Conservation (phyloP, 106 monocot species). For the Dioscorea zingiberensis region DNA sequence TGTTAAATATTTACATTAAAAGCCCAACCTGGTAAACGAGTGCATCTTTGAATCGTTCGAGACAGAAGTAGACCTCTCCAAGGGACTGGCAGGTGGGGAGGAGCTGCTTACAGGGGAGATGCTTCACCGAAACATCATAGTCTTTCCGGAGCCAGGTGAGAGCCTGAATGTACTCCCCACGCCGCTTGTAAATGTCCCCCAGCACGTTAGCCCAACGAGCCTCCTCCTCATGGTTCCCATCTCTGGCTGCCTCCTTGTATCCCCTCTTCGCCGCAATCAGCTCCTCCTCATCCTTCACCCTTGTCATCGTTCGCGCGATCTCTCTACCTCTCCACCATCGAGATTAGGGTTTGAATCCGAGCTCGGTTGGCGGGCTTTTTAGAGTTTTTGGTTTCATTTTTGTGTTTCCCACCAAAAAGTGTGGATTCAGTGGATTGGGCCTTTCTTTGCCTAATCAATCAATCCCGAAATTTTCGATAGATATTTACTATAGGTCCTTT, state of each 20-base stretch:
- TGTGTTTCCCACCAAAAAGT: too few relatives aligned
- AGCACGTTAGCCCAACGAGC: conserved; percentile 87
- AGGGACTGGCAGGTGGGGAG: conserved; percentile 95
- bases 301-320: not conserved
- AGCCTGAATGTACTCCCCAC: conserved; percentile 87
- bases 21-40: conserved; percentile 56
- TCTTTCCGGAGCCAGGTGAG: conserved; percentile 84
- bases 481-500: too few relatives aligned
- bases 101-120: conserved; percentile 77
- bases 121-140: conserved; percentile 68
- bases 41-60: conserved; percentile 59
- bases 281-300: conserved; percentile 57
- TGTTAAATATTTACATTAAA: too few relatives aligned
- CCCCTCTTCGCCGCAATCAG: conserved; percentile 58
- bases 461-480: too few relatives aligned
- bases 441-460: too few relatives aligned
- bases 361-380: too few relatives aligned
- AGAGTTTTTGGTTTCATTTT: too few relatives aligned
- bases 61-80: conserved; percentile 79
- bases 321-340: not conserved
- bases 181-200: conserved; percentile 67
- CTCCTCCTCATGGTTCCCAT: conserved; percentile 77
- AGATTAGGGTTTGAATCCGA: too few relatives aligned
- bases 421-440: too few relatives aligned
- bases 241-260: conserved; percentile 47